A percentile compares a stretch with the other conserved stretches of the same genome.
Evolutionary conservation across 1,284 basidiomycete species (phyloP).

Genomic region (Ustilago cynodontis): DNA sequence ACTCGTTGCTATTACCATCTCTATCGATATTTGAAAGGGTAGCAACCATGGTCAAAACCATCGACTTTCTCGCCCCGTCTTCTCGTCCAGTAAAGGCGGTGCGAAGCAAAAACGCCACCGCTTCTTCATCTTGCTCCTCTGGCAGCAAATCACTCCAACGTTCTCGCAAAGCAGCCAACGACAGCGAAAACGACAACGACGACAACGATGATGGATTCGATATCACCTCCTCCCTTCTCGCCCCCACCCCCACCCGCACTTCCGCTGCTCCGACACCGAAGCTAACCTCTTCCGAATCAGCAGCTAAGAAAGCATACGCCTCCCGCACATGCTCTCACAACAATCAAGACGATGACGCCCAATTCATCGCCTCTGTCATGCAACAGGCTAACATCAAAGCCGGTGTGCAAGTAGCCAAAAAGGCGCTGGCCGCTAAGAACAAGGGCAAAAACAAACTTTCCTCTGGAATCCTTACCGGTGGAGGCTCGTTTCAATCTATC

Average conservation of each 20-base stretch:
- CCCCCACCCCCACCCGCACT: neutral
- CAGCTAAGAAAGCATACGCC: constrained; percentile 2
- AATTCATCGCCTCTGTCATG: constrained; percentile 66
- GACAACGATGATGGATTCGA: constrained; percentile 39
- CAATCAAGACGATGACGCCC: constrained; percentile 62
- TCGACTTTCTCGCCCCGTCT: constrained; percentile 58
- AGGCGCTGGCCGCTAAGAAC: constrained; percentile 47
- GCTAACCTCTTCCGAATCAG: constrained; percentile 16
- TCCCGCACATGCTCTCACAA: constrained; percentile 16
- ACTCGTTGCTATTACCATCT: neutral
- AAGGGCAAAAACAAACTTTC: constrained; percentile 62
- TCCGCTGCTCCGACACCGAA: constrained; percentile 10
- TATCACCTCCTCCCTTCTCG: constrained; percentile 41
- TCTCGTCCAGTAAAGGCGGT: constrained; percentile 17
- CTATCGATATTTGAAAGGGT: neutral
- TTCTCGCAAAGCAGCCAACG: constrained; percentile 5
- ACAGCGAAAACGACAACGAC: constrained; percentile 20
- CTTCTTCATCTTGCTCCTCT: constrained; percentile 23
- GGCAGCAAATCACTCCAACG: constrained; percentile 22
- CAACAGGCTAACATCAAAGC: constrained; percentile 67
- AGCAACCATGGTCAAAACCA: constrained; percentile 51
- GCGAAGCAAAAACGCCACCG: constrained; percentile 20
- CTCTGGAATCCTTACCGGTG: constrained; percentile 61
- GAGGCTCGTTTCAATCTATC: constrained; percentile 69
- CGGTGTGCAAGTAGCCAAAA: constrained; percentile 62